These are phyloP conservation scores for Colletotrichum caudatum DNA, from an alignment of 2,329 filamentous ascomycete species.

Conservation along the genomic window DNA sequence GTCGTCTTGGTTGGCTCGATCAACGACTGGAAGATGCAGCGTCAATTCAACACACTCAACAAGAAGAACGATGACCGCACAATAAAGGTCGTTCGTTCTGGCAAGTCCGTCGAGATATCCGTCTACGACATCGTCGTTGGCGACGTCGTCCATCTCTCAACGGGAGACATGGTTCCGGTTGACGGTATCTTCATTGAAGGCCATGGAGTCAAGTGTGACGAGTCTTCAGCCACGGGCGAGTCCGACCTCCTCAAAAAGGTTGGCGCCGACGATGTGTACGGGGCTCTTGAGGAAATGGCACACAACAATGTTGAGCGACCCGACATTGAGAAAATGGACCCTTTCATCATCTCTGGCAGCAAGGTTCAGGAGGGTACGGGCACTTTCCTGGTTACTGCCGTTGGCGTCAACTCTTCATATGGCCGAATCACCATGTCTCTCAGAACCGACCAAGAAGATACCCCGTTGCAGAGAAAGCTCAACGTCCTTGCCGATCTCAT, in stretches of 20 bases:
- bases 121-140: conserved; percentile 74
- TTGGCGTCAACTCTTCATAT: conserved; percentile 66
- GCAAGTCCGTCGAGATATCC: conserved; percentile 69
- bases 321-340: conserved; percentile 56
- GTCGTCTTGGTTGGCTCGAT: conserved; percentile 70
- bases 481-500: conserved; percentile 59
- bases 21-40: conserved; percentile 74
- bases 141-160: conserved; percentile 75
- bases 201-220: conserved; percentile 75
- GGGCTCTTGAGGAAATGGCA: conserved; percentile 64
- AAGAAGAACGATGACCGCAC: conserved; percentile 70
- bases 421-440: conserved; percentile 69
- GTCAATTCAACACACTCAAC: conserved; percentile 70
- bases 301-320: conserved; percentile 53
- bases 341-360: conserved; percentile 71
- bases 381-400: conserved; percentile 66
- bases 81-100: conserved; percentile 74
- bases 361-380: conserved; percentile 67
- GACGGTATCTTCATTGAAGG: conserved; percentile 75
- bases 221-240: conserved; percentile 78
- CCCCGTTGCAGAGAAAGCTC: conserved; percentile 66
- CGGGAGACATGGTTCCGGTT: conserved; percentile 74
- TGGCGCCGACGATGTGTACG: conserved; percentile 68
- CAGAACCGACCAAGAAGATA: conserved; percentile 63
- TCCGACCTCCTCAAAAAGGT: conserved; percentile 77